Evolutionary conservation across 768 basidiomycete species (phyloP), one percentile per base, ranked within the genome.

Genomic region (Rhodotorula diobovata): DNA sequence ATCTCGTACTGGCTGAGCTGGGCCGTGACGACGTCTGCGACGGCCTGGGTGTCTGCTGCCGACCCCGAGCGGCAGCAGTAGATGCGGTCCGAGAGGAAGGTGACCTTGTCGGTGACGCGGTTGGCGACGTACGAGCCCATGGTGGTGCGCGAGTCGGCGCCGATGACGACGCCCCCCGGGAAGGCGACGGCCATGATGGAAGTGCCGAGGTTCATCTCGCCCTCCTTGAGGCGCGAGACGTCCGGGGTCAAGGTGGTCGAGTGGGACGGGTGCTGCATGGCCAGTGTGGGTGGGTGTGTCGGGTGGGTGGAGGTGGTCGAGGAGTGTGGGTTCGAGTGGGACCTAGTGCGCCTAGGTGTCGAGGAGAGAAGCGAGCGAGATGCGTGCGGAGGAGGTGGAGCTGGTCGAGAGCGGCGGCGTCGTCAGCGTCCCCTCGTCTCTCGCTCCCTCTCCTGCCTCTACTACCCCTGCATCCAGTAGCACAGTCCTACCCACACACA

Each of bases 101-200:
- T 77, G 41, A 76, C 86, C 83, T 99, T 99, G 85, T 99, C 95
- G 54, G 95, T 99, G 30, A 98, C 95, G 81, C 95, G 89, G 81
- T 98, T 98, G 35, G 93, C 95, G 80, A 96, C 95, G 82, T 96
- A 98, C 82, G 88, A 89, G 75, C 95, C 96, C 14, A 91, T 94
- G 0, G 96, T 97, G 70, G 95, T 99, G 70, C 95, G 86, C 85
- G 89, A 90, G 83, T 99, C 96, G 75, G 96, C 96, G 54, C 96
- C 96, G 71, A 98, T 87, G 76, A 99, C 88, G 69, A 99, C 96
- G 50, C 96, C 96, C 41, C 87, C 88, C 45, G 91, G 84, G 83
- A 99, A 99, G 78, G 93, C 91, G 73, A 98, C 94, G 64, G 96
- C 95, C 94, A 97, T 97, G 81, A 99, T 98, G 54, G 95, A 97